Percentiles rank a stretch among this genome's conserved stretches.
phyloP scores from a whole-genome alignment of 2,329 filamentous ascomycete species.

The Colletotrichum graminicola region DNA sequence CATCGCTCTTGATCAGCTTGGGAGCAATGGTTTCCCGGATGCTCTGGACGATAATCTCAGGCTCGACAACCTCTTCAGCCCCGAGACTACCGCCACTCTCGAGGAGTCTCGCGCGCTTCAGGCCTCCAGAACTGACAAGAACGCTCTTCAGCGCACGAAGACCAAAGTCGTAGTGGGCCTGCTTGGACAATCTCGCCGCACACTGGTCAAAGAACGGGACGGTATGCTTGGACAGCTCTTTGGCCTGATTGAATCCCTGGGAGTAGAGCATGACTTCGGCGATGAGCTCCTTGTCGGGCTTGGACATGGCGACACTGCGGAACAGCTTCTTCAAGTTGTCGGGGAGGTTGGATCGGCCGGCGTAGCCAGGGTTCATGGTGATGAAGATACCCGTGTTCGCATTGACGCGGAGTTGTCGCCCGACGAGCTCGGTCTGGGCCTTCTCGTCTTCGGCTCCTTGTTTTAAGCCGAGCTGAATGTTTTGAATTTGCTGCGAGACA shows the following conservation, averaged over 20 bases:
- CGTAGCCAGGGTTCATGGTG: slow-evolving; percentile 99
- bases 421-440: slow-evolving; percentile 93
- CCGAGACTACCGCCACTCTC: slow-evolving; percentile 66
- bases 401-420: slow-evolving; percentile 90
- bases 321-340: slow-evolving; percentile 99
- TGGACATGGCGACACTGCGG: slow-evolving; percentile 99
- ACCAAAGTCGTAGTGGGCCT: slow-evolving; percentile 99
- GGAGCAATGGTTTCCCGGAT: slow-evolving; percentile 98
- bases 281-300: slow-evolving; percentile 99
- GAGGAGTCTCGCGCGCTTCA: slow-evolving; percentile 87
- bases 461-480: slow-evolving; percentile 96
- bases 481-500: slow-evolving; percentile 98
- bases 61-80: slow-evolving; percentile 83
- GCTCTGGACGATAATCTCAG: slow-evolving; percentile 98
- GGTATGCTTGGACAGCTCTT: slow-evolving; percentile 91
- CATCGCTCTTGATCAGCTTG: slow-evolving; percentile 93
- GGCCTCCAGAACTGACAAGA: slow-evolving; percentile 93
- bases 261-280: slow-evolving; percentile 99
- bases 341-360: slow-evolving; percentile 95
- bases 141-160: slow-evolving; percentile 98
- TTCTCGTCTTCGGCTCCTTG: slow-evolving; percentile 85
- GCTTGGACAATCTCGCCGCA: slow-evolving; percentile 84
- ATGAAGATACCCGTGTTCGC: slow-evolving; percentile 98
- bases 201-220: slow-evolving; percentile 99
- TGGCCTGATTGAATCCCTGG: slow-evolving; percentile 97